Conservation (phyloP, 192 early-diverging fungal genomes). For the Phlyctochytrium bullatum region DNA sequence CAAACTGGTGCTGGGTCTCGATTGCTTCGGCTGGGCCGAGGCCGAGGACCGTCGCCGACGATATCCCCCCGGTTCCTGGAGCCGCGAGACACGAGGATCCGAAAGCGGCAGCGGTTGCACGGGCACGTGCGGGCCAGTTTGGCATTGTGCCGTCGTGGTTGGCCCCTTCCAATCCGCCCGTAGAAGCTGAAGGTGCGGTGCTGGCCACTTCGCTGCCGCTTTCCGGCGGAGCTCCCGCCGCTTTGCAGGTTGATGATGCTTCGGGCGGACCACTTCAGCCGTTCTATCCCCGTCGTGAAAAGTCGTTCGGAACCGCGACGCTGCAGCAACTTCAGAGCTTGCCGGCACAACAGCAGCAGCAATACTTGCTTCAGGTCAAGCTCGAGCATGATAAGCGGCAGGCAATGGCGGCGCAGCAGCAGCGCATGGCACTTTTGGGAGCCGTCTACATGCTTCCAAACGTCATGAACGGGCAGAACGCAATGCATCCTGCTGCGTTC, state of each 20-base stretch:
- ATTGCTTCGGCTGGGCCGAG: not conserved
- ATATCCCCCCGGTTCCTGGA: not conserved
- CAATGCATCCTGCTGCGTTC: conserved; percentile 11
- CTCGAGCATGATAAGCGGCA: not conserved
- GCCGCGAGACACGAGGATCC: not conserved
- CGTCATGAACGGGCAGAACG: not conserved
- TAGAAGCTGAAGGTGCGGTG: not conserved
- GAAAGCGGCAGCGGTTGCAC: not conserved
- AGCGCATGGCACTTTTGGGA: not conserved
- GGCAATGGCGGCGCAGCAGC: not conserved
- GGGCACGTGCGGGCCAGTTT: not conserved
- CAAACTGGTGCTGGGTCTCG: conserved; percentile 34
- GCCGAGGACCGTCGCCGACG: not conserved
- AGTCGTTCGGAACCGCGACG: not conserved
- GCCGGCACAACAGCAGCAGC: not conserved
- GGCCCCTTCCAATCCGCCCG: not conserved
- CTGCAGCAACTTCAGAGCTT: not conserved
- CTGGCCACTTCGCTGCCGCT: not conserved
- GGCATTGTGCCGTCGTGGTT: not conserved
- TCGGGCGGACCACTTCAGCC: too few relatives aligned
- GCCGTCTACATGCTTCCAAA: too few relatives aligned
- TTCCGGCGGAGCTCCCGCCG: not conserved
- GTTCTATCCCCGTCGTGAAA: not conserved
- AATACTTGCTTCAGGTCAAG: not conserved
- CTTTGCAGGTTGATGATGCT: not conserved